Conservation (phyloP, 2,329 filamentous ascomycete species). For the Penicillium palitans region DNA sequence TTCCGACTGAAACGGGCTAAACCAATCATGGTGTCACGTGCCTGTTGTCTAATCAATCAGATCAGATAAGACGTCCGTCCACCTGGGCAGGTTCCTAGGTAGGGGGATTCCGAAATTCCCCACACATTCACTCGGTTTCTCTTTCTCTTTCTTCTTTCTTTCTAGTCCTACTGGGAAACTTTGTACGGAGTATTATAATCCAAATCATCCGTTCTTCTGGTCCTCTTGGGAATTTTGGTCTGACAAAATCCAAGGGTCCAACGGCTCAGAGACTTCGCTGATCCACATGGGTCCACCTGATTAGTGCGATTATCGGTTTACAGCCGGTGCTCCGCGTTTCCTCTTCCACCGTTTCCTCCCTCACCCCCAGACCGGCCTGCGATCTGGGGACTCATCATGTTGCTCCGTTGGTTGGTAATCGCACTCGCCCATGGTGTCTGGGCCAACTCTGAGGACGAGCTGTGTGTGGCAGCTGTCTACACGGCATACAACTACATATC, state of each 20-base stretch:
- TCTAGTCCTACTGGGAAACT: background rate
- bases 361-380: background rate
- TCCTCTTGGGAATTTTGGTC: background rate
- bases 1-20: background rate
- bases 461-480: conserved; percentile 36
- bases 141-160: background rate
- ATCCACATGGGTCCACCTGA: conserved; percentile 12
- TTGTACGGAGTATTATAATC: background rate
- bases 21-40: conserved; percentile 6
- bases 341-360: conserved; percentile 5
- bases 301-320: conserved; percentile 16
- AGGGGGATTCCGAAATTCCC: background rate
- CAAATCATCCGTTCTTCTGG: background rate
- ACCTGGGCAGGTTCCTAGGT: too few species aligned
- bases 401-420: conserved; percentile 21
- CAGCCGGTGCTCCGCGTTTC: conserved; percentile 12
- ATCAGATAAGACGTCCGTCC: conserved; percentile 18
- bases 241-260: background rate
- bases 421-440: conserved; percentile 9
- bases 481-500: conserved; percentile 36
- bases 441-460: conserved; percentile 24
- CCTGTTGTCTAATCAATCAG: conserved; percentile 14
- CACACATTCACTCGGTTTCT: background rate
- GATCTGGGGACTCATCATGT: conserved; percentile 21
- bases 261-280: conserved; percentile 9